Evolutionary conservation across 306 rosid species (phyloP), one percentile per base, ranked within the genome.

Genomic region (Glycyrrhiza uralensis): DNA sequence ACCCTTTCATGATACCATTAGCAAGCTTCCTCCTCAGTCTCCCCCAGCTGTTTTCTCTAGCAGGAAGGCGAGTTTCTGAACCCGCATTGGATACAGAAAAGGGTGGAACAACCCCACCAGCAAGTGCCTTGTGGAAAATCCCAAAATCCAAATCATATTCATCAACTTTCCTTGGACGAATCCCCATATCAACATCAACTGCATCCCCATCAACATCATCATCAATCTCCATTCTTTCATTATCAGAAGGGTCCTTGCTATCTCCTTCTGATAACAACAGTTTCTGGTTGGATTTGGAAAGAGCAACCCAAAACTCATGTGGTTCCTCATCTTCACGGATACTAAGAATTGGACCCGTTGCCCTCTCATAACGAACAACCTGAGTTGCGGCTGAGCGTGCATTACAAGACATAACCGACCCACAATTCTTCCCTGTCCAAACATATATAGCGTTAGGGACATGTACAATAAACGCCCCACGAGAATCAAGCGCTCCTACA

Each of bases 21-120:
- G 92, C 81, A 32, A 91, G 66, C 79, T 86, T 91, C 76, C 85
- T 72, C 45, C 92, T 75, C 44, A 89, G 56, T 72, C 88, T 85
- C 30, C 91, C 87, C 98, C 98, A 94, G 32, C 90, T 88, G 47
- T 81, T 86, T 80, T 83, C 95, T 78, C 96, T 83, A 13, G 90
- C 86, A 1, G 98, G 98, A 58, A 94, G 93, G 55, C 86, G 83
- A 49, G 92, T 93, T 74, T 93, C 98, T 2, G 90, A 86, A 65
- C 87, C 94, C 0, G 87, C 67, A 69, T 81, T 84, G 8, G 94
- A 86, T 10, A 68, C 79, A 12, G 87, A 62, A 56, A 89, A 83
- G 2, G 97, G 96, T 11, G 97, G 97, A 84, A 91, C 97, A 79
- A 91, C 96, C 64, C 96, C 97, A 41, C 96, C 97, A 29, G 90